Percentiles rank a stretch among this genome's conserved stretches.
These are phyloP conservation scores for Hypsizygus ulmarius DNA, from an alignment of 1,284 basidiomycete genomes.

Conservation along the genomic window DNA sequence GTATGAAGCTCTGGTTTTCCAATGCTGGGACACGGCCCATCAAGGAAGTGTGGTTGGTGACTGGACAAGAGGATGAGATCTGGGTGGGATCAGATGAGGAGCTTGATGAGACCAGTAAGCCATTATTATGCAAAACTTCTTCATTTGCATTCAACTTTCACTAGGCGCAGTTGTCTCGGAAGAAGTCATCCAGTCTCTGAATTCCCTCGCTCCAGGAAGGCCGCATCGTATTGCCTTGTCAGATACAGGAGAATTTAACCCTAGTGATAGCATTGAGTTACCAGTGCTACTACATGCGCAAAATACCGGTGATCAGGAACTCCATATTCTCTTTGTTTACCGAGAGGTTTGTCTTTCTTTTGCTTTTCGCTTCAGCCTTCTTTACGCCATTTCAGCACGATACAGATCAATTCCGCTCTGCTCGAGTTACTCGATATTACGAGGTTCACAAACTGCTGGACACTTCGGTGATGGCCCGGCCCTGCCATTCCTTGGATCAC, in stretches of 20 bases:
- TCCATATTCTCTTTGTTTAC: constrained; percentile 65
- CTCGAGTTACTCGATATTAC: constrained; percentile 53
- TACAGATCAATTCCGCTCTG: constrained; percentile 50
- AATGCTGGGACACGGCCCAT: constrained; percentile 60
- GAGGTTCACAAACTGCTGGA: constrained; percentile 58
- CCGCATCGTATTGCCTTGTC: constrained; percentile 44
- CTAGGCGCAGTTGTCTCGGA: constrained; percentile 18
- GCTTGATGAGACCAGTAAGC: constrained; percentile 5
- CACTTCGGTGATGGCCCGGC: constrained; percentile 45
- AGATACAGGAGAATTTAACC: constrained; percentile 35
- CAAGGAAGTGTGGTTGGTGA: constrained; percentile 66
- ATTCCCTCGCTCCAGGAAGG: constrained; percentile 48
- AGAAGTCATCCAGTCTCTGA: constrained; percentile 48
- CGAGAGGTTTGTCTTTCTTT: constrained; percentile 52
- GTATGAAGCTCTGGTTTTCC: constrained; percentile 52
- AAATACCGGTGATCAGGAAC: constrained; percentile 43
- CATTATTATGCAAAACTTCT: not conserved
- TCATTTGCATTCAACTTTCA: not conserved
- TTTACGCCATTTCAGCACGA: constrained; percentile 36
- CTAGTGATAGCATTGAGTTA: constrained; percentile 48
- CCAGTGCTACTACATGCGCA: constrained; percentile 54
- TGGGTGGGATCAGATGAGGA: constrained; percentile 38
- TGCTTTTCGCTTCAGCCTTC: constrained; percentile 1
- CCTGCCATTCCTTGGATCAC: constrained; percentile 46
- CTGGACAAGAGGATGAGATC: constrained; percentile 58